Conservation (phyloP, 192 early-diverging fungal species). For the Mortierella alpina region DNA sequence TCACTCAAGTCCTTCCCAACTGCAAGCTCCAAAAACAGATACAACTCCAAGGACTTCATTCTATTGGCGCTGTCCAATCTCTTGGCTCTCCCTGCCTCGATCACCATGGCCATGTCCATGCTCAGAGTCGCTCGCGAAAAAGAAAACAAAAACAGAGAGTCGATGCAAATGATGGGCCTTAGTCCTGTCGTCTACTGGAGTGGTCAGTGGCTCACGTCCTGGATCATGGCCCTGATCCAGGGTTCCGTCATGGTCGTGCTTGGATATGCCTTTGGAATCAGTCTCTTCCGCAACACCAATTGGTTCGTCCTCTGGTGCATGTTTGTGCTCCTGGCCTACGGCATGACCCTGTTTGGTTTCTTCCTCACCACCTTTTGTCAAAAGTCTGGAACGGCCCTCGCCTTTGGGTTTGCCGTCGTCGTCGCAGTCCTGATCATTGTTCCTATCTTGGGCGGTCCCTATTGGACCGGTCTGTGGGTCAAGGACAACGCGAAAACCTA, state of each 20-base stretch:
- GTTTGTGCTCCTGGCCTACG: slow-evolving; percentile 77
- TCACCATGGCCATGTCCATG: slow-evolving; percentile 63
- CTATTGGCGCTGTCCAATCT: slow-evolving; percentile 58
- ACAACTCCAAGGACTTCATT: slow-evolving; percentile 59
- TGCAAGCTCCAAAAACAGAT: slow-evolving; percentile 68
- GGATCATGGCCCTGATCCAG: slow-evolving; percentile 66
- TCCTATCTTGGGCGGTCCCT: slow-evolving; percentile 72
- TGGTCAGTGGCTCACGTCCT: slow-evolving; percentile 65
- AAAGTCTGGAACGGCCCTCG: slow-evolving; percentile 52
- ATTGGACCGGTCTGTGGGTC: slow-evolving; percentile 63
- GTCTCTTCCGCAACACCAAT: slow-evolving; percentile 69
- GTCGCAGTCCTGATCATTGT: slow-evolving; percentile 76
- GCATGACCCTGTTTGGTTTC: slow-evolving; percentile 74
- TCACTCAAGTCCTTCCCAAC: slow-evolving; percentile 64
- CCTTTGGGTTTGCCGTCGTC: slow-evolving; percentile 33
- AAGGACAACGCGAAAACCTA: slow-evolving; percentile 1
- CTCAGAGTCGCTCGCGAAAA: slow-evolving; percentile 79
- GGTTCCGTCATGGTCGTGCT: slow-evolving; percentile 66
- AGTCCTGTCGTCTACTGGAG: slow-evolving; percentile 70
- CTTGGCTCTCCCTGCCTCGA: slow-evolving; percentile 63
- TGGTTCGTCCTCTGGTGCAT: slow-evolving; percentile 63
- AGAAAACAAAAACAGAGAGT: slow-evolving; percentile 74
- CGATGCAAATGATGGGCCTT: slow-evolving; percentile 84
- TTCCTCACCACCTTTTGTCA: slow-evolving; percentile 75
- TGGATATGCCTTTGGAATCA: slow-evolving; percentile 70